phyloP scores from a whole-genome alignment of 768 basidiomycete genomes.

The Lyophyllum decastes region DNA sequence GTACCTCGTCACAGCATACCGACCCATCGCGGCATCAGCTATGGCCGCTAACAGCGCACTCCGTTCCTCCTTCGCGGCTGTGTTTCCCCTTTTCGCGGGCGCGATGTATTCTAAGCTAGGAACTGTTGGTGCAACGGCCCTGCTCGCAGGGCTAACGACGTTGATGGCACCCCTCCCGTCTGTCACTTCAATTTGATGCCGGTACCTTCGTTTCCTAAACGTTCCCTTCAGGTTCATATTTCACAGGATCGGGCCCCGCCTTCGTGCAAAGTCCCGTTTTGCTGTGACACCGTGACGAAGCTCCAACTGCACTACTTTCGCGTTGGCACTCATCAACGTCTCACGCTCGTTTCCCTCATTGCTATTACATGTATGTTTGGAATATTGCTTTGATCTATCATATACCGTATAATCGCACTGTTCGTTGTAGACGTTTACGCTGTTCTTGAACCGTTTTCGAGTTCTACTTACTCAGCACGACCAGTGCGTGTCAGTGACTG shows the following conservation, averaged over 20 bases:
- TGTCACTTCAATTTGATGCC: constrained; percentile 19
- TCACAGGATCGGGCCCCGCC: constrained; percentile 22
- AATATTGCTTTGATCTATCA: background rate
- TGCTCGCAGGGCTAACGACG: constrained; percentile 66
- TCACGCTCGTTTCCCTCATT: too few species aligned
- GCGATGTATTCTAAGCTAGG: constrained; percentile 70
- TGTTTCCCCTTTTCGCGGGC: constrained; percentile 66
- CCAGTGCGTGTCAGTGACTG: too few species aligned
- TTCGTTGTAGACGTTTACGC: background rate
- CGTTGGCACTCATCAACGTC: too few species aligned
- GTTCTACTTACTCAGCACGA: too few species aligned
- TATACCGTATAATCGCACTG: background rate
- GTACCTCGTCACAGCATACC: constrained; percentile 70
- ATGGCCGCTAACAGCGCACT: constrained; percentile 68
- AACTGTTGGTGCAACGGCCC: constrained; percentile 69
- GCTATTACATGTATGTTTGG: too few species aligned
- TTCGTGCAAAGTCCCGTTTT: constrained; percentile 23
- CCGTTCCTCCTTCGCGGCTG: constrained; percentile 60
- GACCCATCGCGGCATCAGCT: constrained; percentile 66
- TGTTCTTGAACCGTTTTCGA: background rate
- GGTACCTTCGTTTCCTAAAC: background rate
- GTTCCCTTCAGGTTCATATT: constrained; percentile 21
- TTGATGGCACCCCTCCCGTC: constrained; percentile 65
- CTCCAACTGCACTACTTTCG: background rate
- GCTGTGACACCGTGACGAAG: constrained; percentile 2